These are phyloP conservation scores for Xylaria sp. DNA, from an alignment of 2,329 filamentous ascomycete species.

Conservation along the genomic window DNA sequence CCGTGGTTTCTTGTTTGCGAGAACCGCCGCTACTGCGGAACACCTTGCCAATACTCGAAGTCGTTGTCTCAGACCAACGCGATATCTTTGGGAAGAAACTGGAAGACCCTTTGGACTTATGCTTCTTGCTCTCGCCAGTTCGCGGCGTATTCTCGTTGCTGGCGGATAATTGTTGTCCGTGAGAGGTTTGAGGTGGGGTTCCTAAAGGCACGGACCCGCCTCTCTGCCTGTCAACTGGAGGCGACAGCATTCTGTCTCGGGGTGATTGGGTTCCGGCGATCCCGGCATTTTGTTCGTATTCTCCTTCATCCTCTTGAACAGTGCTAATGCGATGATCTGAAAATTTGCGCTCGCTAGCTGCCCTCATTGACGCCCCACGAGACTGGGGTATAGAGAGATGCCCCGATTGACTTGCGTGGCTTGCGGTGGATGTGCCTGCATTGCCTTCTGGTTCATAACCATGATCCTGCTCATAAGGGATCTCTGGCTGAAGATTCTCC, in stretches of 20 bases:
- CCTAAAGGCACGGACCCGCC: conserved; percentile 64
- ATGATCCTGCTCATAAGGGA: conserved; percentile 72
- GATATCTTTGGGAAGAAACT: conserved; percentile 90
- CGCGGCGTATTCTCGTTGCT: conserved; percentile 84
- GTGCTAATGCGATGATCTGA: conserved; percentile 89
- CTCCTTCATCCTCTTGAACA: conserved; percentile 85
- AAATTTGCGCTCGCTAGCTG: conserved; percentile 64
- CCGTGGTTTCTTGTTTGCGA: conserved; percentile 68
- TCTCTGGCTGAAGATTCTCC: conserved; percentile 71
- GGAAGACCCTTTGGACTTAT: conserved; percentile 85
- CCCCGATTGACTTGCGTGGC: conserved; percentile 78
- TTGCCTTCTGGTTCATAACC: conserved; percentile 88
- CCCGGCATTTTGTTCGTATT: conserved; percentile 58
- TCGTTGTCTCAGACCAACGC: conserved; percentile 95
- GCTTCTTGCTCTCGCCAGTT: conserved; percentile 82
- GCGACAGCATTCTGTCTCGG: conserved; percentile 69
- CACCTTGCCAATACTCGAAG: conserved; percentile 83
- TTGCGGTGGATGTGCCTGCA: conserved; percentile 78
- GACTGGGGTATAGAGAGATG: conserved; percentile 72
- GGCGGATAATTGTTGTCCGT: conserved; percentile 54
- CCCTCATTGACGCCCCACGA: conserved; percentile 56
- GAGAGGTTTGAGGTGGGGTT: conserved; percentile 65
- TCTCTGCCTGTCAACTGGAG: conserved; percentile 63
- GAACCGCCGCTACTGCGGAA: conserved; percentile 73
- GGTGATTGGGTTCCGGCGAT: conserved; percentile 65